Conservation (phyloP, 495 filamentous ascomycete genomes). For the Tuber microsphaerosporum region DNA sequence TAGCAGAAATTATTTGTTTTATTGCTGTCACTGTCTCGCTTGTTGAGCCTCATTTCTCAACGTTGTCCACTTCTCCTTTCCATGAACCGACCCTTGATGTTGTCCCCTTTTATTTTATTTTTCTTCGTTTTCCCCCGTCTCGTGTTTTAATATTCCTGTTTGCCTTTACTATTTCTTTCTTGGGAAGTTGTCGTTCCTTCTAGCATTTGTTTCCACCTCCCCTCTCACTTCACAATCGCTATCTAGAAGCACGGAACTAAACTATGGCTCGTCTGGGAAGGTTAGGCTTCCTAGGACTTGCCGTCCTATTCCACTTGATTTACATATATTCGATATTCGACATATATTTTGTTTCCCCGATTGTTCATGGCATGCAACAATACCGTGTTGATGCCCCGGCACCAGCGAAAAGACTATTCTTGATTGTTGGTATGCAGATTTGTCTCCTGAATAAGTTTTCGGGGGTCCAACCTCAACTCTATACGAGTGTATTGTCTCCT, state of each 20-base stretch:
- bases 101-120: neutral
- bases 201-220: neutral
- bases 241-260: neutral
- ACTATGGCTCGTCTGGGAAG: conserved; percentile 73
- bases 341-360: conserved; percentile 97
- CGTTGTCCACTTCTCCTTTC: conserved; percentile 1
- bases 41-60: neutral
- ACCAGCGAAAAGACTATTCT: conserved; percentile 80
- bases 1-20: neutral
- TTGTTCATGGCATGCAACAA: conserved; percentile 88
- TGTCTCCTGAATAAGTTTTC: neutral
- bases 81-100: neutral
- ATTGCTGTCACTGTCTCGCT: neutral
- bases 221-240: neutral
- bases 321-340: conserved; percentile 98
- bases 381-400: conserved; percentile 60
- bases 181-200: conserved; percentile 5
- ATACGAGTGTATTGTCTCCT: conserved; percentile 39
- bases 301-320: conserved; percentile 85
- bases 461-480: conserved; percentile 6
- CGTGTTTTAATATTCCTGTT: neutral
- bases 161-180: neutral
- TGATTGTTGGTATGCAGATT: conserved; percentile 71
- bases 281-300: conserved; percentile 81
- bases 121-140: neutral